A percentile compares a stretch with the other conserved stretches of the same genome.
Evolutionary conservation across 1,139 yeast genomes (phyloP).

Genomic region (Taphrina pruni): DNA sequence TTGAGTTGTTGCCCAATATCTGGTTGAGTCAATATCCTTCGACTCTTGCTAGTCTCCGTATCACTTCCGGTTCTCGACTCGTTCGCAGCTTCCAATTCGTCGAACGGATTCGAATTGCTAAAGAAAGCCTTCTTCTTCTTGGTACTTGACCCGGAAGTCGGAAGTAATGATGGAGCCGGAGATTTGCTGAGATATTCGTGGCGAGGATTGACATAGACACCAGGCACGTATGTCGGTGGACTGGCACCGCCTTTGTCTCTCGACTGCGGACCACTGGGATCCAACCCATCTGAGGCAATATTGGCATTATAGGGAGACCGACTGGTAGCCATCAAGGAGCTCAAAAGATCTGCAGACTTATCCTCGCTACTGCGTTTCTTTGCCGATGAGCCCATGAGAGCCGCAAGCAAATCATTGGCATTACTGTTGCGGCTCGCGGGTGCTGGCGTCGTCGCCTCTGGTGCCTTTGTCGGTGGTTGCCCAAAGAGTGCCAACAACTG

Average conservation of each 20-base stretch:
- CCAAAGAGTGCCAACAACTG: conserved; percentile 23
- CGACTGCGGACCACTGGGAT: not conserved
- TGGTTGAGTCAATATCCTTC: not conserved
- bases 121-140: conserved; percentile 11
- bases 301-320: conserved; percentile 9
- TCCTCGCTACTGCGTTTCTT: not conserved
- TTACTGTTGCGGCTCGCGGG: conserved; percentile 15
- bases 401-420: conserved; percentile 25
- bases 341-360: conserved; percentile 12
- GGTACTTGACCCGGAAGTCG: not conserved
- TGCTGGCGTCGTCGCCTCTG: not conserved
- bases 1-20: not conserved
- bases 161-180: not conserved
- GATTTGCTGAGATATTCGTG: conserved; percentile 21
- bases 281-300: not conserved
- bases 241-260: not conserved
- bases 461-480: not conserved
- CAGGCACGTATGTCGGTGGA: not conserved
- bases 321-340: conserved; percentile 9
- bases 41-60: not conserved
- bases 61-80: not conserved
- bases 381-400: conserved; percentile 20
- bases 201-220: conserved; percentile 23
- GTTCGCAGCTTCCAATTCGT: conserved; percentile 13
- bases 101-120: conserved; percentile 14